These are phyloP conservation scores for Coelastrella sp. DNA, from an alignment of 139 green algal genomes.

Conservation along the genomic window DNA sequence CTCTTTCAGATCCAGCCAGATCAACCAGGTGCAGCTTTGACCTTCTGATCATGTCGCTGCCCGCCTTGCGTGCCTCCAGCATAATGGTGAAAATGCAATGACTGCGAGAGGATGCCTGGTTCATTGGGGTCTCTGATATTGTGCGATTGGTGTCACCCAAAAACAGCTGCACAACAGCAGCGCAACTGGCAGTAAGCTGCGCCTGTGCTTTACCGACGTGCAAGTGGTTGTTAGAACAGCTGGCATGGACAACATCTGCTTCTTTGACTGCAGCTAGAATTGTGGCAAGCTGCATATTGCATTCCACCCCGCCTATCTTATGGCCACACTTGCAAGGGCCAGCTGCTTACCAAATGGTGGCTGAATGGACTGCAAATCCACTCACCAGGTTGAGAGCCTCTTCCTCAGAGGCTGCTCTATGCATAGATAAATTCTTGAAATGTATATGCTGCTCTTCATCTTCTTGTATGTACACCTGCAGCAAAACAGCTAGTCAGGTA, in stretches of 20 bases:
- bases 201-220: no score
- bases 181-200: neutral
- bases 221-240: neutral
- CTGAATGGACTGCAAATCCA: no score
- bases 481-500: neutral
- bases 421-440: constrained; percentile 78
- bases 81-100: constrained; percentile 65
- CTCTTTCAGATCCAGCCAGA: constrained; percentile 76
- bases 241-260: neutral
- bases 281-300: no score
- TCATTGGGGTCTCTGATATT: constrained; percentile 89
- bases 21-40: constrained; percentile 84
- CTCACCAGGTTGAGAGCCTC: constrained; percentile 91
- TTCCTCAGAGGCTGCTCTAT: constrained; percentile 83
- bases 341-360: no score
- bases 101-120: constrained; percentile 56
- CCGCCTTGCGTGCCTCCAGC: constrained; percentile 56
- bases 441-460: constrained; percentile 71
- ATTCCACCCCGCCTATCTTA: no score
- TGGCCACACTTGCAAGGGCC: no score
- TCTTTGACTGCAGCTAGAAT: neutral
- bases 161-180: constrained; percentile 41
- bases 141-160: constrained; percentile 82
- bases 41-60: constrained; percentile 52
- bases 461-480: constrained; percentile 70